phyloP scores from a whole-genome alignment of 2,329 filamentous ascomycete species.

The Aureobasidium melanogenum region DNA sequence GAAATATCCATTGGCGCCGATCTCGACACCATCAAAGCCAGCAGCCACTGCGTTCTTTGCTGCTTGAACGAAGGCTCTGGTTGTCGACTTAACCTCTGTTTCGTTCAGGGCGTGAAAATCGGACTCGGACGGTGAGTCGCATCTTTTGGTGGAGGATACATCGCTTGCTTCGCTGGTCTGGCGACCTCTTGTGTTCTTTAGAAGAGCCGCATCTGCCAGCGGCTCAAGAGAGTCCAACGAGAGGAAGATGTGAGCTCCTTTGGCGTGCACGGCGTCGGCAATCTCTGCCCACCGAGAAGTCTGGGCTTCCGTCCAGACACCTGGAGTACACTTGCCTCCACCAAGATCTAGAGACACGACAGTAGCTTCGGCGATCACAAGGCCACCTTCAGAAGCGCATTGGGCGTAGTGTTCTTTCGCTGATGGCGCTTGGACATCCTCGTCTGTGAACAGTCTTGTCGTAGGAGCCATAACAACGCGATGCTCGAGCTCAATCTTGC shows the following conservation, averaged over 20 bases:
- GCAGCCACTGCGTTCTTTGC: conserved; percentile 40
- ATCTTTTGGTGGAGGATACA: not conserved
- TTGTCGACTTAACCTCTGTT: conserved; percentile 28
- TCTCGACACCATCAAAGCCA: conserved; percentile 54
- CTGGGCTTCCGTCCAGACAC: conserved; percentile 48
- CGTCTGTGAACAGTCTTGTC: conserved; percentile 39
- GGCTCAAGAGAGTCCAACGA: conserved; percentile 57
- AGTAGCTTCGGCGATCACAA: conserved; percentile 52
- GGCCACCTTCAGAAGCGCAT: conserved; percentile 37
- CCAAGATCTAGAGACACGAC: conserved; percentile 40
- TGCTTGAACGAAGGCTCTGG: conserved; percentile 32
- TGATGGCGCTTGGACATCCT: conserved; percentile 33
- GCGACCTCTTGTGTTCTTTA: conserved; percentile 22
- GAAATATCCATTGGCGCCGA: conserved; percentile 45
- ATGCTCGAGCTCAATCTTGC: conserved; percentile 33
- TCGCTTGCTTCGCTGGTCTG: conserved; percentile 22
- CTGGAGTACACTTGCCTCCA: conserved; percentile 45
- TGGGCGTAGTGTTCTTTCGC: conserved; percentile 13
- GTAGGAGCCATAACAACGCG: conserved; percentile 50
- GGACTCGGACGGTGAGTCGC: conserved; percentile 18
- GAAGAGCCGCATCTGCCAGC: conserved; percentile 33
- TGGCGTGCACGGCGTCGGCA: conserved; percentile 54
- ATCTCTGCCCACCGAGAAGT: conserved; percentile 52
- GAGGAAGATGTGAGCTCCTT: conserved; percentile 50
- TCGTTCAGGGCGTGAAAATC: conserved; percentile 25